Evolutionary conservation across 768 basidiomycete genomes (phyloP), one percentile per base, ranked within the genome.

Genomic region (Saitozyma sp.): DNA sequence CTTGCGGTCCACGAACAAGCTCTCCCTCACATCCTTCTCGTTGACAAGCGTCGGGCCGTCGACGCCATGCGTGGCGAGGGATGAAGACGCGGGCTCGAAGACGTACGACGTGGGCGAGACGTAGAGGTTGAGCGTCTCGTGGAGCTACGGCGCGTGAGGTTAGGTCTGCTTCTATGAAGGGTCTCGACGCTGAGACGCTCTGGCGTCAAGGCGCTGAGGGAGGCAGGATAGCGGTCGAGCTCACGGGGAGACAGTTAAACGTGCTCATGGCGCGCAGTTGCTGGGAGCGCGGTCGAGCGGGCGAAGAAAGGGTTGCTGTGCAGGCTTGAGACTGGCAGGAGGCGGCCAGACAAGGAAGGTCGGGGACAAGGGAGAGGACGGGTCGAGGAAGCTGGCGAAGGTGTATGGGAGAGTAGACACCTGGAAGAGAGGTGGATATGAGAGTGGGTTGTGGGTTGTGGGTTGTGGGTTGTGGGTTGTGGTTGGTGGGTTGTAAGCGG

Each of bases 81-180:
- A 61, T 7, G 64, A 67, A 64, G 69, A 72, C 37, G 75, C 63
- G 5, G 75, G 70, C 59, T 76, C 73, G 53, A 70, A 70, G 11
- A 76, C 70, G 52, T 74, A 75, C 8, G 70, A 60, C 9, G 67
- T 67, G 2, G 67, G 69, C 9, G 75, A 71, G 62, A 78, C 70
- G 63, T 77, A 79, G 19, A 80, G 69, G 64, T 77, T 78, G 42
- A 80, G 73, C 17, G 76, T 71, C 62, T 80, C 78, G 64, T 79
- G 78, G 14, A 78, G 69, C 71, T 72, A 61, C 53, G 10, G 7
- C 13, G 42, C 2, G 6, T 45, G 5, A 49, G 51, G 13, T 10
- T 57, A 9, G 20, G 56, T 29, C 39, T 57, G 38, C 53, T 19
- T 20, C 20, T 40, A 54, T 20, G 38, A 55, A 29, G 11, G 39